Evolutionary conservation across 805 yeast species (phyloP), one percentile per base, ranked within the genome.

Genomic region (Debaryomyces maramus): DNA sequence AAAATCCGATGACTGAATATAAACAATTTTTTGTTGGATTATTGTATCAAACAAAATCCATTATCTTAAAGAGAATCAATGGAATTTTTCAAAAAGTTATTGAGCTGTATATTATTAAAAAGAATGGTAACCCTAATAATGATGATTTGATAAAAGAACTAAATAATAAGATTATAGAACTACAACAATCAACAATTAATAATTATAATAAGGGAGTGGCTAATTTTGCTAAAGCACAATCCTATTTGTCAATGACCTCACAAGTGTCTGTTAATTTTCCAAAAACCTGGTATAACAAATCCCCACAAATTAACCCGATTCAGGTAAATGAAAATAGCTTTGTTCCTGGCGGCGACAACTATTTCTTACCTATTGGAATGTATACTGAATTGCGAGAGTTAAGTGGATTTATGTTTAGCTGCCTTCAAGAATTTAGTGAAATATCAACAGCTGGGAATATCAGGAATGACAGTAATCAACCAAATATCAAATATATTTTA

Each of bases 351-450:
- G 32, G 47, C 3, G 60, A 56, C 30, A 39, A 44, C 15, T 68
- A 53, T 44, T 69, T 58, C 42, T 47, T 69, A 21, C 75, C 75
- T 0, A 43, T 69, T 32, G 73, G 73, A 2, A 43, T 55, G 7
- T 63, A 67, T 39, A 55, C 72, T 11, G 59, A 57, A 26, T 41
- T 69, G 19, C 48, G 50, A 7, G 73, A 70, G 43, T 55, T 60
- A 7, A 47, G 55, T 24, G 61, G 63, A 9, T 56, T 65, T 29
- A 48, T 67, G 40, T 58, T 44, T 44, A 46, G 55, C 20, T 54
- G 64, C 34, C 43, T 62, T 19, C 50, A 54, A 21, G 75, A 67
- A 36, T 61, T 65, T 37, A 54, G 54, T 29, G 67, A 60, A 13
- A 27, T 35, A n/a, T 31, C 22, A 5, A 11, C 9, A 14, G 3